Percentiles rank a stretch among this genome's conserved stretches.
Conservation (phyloP, 2,329 filamentous ascomycete genomes). For the Acrocalymma vagum region DNA sequence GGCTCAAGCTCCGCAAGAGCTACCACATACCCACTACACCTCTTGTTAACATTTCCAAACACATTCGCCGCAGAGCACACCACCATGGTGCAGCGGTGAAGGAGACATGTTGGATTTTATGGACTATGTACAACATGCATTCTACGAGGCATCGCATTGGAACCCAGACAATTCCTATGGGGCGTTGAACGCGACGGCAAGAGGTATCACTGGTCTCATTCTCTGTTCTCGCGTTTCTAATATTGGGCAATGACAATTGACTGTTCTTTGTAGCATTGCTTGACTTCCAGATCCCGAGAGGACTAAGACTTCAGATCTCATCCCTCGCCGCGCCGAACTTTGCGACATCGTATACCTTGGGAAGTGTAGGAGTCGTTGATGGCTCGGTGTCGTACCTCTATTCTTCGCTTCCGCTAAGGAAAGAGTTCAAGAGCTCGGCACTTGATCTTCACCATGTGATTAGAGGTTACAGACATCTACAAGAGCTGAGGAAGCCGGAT, state of each 20-base stretch:
- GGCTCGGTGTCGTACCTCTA: constrained; percentile 98
- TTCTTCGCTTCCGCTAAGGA: constrained; percentile 79
- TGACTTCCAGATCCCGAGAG: constrained; percentile 85
- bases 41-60: constrained; percentile 6
- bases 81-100: constrained; percentile 33
- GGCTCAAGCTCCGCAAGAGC: constrained; percentile 23
- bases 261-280: constrained; percentile 70
- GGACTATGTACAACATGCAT: constrained; percentile 93
- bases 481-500: constrained; percentile 67
- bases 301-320: constrained; percentile 85
- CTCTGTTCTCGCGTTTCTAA: constrained; percentile 11
- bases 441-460: constrained; percentile 82
- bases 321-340: constrained; percentile 93
- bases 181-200: constrained; percentile 81
- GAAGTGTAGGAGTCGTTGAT: constrained; percentile 89
- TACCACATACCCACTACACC: constrained; percentile 10
- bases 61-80: constrained; percentile 3
- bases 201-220: constrained; percentile 67
- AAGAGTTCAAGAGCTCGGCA: constrained; percentile 73
- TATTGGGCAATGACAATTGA: no score
- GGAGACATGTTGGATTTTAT: constrained; percentile 90
- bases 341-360: constrained; percentile 91
- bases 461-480: constrained; percentile 81
- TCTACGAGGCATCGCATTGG: constrained; percentile 87
- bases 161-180: constrained; percentile 92